Percentiles rank a stretch among this genome's conserved stretches.
Evolutionary conservation across 768 basidiomycete species (phyloP).

Genomic region (Dendrothele bispora): DNA sequence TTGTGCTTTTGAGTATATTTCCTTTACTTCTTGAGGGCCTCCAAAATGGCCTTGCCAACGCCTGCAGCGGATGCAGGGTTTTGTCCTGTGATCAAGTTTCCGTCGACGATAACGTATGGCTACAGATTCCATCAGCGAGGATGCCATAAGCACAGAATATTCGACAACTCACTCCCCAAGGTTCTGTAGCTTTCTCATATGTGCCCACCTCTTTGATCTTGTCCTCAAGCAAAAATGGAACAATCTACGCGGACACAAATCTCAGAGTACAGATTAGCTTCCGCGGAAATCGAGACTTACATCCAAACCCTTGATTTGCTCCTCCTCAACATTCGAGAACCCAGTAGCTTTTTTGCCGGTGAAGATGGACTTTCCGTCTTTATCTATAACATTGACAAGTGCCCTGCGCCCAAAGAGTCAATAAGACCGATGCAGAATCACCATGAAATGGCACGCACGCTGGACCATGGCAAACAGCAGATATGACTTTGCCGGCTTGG

Average conservation of each 20-base stretch:
- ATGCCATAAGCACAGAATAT: neutral
- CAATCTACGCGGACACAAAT: constrained; percentile 4
- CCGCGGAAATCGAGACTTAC: constrained; percentile 30
- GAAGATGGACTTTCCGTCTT: constrained; percentile 64
- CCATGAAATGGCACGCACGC: constrained; percentile 48
- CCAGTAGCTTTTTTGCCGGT: constrained; percentile 56
- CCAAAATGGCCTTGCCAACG: constrained; percentile 42
- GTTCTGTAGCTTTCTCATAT: constrained; percentile 56
- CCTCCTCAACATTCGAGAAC: constrained; percentile 75
- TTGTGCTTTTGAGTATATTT: no score
- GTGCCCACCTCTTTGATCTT: constrained; percentile 61
- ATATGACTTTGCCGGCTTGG: constrained; percentile 59
- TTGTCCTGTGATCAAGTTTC: neutral
- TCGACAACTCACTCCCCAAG: constrained; percentile 51
- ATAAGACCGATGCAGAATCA: no score
- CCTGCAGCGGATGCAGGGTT: constrained; percentile 12
- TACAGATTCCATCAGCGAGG: neutral
- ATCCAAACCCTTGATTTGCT: constrained; percentile 40
- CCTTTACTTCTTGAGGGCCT: constrained; percentile 29
- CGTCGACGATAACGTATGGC: neutral
- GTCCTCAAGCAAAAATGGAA: constrained; percentile 75
- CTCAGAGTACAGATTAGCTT: neutral
- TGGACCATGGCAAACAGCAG: constrained; percentile 82
- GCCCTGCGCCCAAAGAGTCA: constrained; percentile 42
- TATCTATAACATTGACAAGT: constrained; percentile 54